Conservation (phyloP, 2,329 filamentous ascomycete species). For the Talaromyces sp. region DNA sequence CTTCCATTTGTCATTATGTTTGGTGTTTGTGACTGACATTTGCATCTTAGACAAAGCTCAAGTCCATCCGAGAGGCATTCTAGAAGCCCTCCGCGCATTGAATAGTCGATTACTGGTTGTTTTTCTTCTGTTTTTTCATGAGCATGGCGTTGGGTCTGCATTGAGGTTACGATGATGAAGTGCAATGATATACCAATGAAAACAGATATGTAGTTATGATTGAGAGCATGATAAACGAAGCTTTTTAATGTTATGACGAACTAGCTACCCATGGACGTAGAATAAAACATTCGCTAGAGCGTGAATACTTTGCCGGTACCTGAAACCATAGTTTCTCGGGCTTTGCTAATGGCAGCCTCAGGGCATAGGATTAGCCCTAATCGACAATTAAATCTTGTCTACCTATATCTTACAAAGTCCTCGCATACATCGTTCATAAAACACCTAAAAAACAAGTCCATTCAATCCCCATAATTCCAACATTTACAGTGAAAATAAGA, state of each 20-base stretch:
- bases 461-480: too few relatives aligned
- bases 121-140: background rate
- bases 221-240: background rate
- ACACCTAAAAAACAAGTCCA: too few relatives aligned
- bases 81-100: slow-evolving; percentile 26
- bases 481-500: too few relatives aligned
- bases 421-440: too few relatives aligned
- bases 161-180: background rate
- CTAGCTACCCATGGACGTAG: too few relatives aligned
- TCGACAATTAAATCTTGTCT: background rate
- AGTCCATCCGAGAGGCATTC: slow-evolving; percentile 18
- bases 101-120: background rate
- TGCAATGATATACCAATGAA: slow-evolving; percentile 1
- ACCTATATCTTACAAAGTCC: background rate
- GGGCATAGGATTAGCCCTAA: background rate
- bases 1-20: background rate
- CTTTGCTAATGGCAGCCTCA: background rate
- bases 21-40: background rate
- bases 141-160: slow-evolving; percentile 9
- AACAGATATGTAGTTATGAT: background rate
- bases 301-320: too few relatives aligned
- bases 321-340: too few relatives aligned
- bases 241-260: too few relatives aligned
- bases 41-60: slow-evolving; percentile 11
- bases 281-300: too few relatives aligned